A percentile compares a stretch with the other conserved stretches of the same genome.
phyloP scores from a whole-genome alignment of 2,329 filamentous ascomycete species.

The Paraphaeosphaeria minitans region DNA sequence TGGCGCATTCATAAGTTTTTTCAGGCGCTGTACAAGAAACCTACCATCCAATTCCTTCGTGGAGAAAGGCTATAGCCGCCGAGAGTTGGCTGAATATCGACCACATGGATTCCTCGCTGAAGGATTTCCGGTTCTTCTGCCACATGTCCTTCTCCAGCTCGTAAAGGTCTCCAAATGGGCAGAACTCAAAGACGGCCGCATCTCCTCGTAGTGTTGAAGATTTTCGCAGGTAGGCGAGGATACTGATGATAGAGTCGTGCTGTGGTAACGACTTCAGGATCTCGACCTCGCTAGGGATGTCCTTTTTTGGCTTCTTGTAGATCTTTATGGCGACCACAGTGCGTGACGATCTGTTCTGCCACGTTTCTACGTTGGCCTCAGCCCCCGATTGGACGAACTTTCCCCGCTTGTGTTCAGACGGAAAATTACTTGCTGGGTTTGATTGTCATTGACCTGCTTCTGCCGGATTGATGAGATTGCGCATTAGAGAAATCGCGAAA shows the following conservation, averaged over 20 bases:
- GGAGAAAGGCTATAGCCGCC: conserved; percentile 26
- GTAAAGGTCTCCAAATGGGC: conserved; percentile 21
- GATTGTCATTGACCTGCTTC: neutral
- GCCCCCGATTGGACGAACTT: conserved; percentile 11
- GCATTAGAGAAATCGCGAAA: neutral
- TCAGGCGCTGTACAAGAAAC: too few relatives aligned
- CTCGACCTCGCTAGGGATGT: conserved; percentile 18
- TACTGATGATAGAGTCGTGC: conserved; percentile 19
- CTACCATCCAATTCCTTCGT: conserved; percentile 21
- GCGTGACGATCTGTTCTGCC: conserved; percentile 10
- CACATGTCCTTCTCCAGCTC: neutral
- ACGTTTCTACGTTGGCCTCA: conserved; percentile 20
- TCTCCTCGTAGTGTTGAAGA: neutral
- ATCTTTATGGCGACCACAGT: conserved; percentile 22
- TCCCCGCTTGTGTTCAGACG: neutral
- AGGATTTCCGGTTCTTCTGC: conserved; percentile 1
- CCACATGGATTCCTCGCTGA: conserved; percentile 25
- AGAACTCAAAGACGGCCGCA: conserved; percentile 23
- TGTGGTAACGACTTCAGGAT: conserved; percentile 16
- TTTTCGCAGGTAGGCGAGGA: conserved; percentile 11
- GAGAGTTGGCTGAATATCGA: conserved; percentile 21
- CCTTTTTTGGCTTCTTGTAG: conserved; percentile 5
- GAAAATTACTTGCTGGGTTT: conserved; percentile 8
- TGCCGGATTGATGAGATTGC: neutral
- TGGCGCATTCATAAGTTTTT: too few relatives aligned